Conservation (phyloP, 768 basidiomycete genomes). For the Leccinum subtestaceum region DNA sequence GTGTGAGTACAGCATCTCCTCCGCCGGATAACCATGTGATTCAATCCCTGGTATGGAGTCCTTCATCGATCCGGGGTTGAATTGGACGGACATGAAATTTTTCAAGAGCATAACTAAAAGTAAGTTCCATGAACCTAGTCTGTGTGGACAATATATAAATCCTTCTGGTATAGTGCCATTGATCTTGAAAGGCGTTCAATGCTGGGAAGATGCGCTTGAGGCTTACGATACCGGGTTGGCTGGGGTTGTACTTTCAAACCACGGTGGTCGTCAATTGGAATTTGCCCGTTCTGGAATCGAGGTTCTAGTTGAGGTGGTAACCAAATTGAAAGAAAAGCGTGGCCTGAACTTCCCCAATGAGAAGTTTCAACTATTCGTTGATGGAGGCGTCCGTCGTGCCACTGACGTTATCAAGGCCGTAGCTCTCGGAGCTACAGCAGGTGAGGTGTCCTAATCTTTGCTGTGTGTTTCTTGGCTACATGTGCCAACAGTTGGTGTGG, state of each 20-base stretch:
- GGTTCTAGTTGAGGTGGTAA: conserved; percentile 82
- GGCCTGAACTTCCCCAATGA: conserved; percentile 74
- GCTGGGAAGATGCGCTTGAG: conserved; percentile 85
- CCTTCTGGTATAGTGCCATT: conserved; percentile 66
- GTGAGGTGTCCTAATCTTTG: conserved; percentile 28
- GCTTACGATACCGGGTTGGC: conserved; percentile 76
- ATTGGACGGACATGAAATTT: conserved; percentile 68
- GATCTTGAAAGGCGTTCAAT: conserved; percentile 86
- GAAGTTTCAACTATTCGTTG: conserved; percentile 82
- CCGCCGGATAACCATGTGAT: background rate
- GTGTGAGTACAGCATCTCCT: conserved; percentile 43
- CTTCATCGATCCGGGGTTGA: conserved; percentile 90
- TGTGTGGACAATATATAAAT: conserved; percentile 2
- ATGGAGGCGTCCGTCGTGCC: conserved; percentile 92
- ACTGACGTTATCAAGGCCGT: conserved; percentile 88
- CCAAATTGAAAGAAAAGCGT: conserved; percentile 61
- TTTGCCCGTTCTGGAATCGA: conserved; percentile 87
- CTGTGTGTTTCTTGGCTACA: conserved; percentile 9
- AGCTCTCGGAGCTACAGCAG: conserved; percentile 87
- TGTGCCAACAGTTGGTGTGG: conserved; percentile 60
- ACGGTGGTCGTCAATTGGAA: conserved; percentile 77
- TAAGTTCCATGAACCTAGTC: conserved; percentile 16
- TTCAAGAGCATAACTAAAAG: conserved; percentile 78
- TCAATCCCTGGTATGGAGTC: conserved; percentile 43
- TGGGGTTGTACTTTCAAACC: conserved; percentile 85